Evolutionary conservation across 441 rosid genomes (phyloP).

Genomic region (Raphanus hybrid): DNA sequence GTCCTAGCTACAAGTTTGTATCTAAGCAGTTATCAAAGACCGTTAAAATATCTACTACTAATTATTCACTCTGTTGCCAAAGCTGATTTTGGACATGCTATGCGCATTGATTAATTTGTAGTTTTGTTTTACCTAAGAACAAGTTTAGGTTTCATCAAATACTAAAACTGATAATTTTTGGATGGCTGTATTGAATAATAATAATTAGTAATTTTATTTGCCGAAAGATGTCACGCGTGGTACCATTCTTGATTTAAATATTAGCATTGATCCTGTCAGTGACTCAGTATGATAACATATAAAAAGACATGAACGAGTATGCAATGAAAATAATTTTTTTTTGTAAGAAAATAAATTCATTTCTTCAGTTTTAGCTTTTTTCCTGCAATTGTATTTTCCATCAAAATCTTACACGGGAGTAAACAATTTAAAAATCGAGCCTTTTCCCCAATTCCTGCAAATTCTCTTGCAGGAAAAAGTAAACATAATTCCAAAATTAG

Average conservation of each 20-base stretch:
- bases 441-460: slow-evolving; percentile 1
- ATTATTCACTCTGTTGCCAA: slow-evolving; percentile 17
- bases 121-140: slow-evolving; percentile 1
- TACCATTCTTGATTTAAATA: slow-evolving; percentile 2
- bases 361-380: neutral
- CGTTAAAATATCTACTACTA: neutral
- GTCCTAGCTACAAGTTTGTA: neutral
- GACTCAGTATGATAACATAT: slow-evolving; percentile 7
- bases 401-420: slow-evolving; percentile 11
- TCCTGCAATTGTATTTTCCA: neutral
- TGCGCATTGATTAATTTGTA: neutral
- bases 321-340: neutral
- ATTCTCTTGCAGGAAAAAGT: slow-evolving; percentile 19
- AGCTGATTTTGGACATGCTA: slow-evolving; percentile 28
- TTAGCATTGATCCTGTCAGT: slow-evolving; percentile 7
- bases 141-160: slow-evolving; percentile 10
- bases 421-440: slow-evolving; percentile 8
- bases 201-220: slow-evolving; percentile 2
- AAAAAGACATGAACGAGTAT: neutral
- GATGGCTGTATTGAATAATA: neutral
- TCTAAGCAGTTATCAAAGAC: neutral
- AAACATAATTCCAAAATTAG: slow-evolving; percentile 10
- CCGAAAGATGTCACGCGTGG: slow-evolving; percentile 38
- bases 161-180: slow-evolving; percentile 15
- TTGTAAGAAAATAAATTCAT: neutral